Base-by-base conservation (phyloP, 164 flowering plant species). In the Saururus chinensis region DNA sequence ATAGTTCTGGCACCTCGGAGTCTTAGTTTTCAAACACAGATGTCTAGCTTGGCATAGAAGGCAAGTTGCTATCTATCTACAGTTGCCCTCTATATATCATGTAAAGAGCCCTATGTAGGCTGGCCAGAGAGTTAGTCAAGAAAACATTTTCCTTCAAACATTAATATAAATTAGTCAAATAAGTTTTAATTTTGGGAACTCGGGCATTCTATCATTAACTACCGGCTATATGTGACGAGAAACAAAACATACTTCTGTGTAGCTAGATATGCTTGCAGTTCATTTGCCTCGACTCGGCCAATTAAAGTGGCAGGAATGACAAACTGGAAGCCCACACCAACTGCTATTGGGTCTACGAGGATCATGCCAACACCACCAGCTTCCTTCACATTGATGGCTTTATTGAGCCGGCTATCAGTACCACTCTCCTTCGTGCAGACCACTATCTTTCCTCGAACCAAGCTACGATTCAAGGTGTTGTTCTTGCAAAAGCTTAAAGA, bases 391-490 rank as follows among this genome's bases (percentile, higher is more conserved):
- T 41, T 51, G 10, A 22, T 22, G 30, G 64, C 61, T 25, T 66
- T 66, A 23, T 7, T 41, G 1, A 30, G 22, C 48, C 70, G 45
- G 12, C 23, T 3, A 16, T 56, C 70, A 13, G 20, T 10, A 17
- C 13, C 26, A 0, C 22, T 21, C 51, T 45, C 66, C 2, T 56
- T 55, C 5, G 56, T 16, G 62, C 79, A 76, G 3, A 73, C 19
- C 20, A 76, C 79, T 26, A 73, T 73, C 56, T 73, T 76, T 11
- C 74, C 70, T 14, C 42, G 13, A 21, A 76, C 65, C 59, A 64
- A 20, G 16, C 60, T 25, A 26, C n/a, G 12, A 60, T 76, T 64
- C 53, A 76, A 24, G 1, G 66, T 54, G 23, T 48, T 65, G 5
- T 24, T 12, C 4, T 7, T 22, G 69, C 79, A 75, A 41, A 40